Evolutionary conservation across 106 monocot species (phyloP).

Genomic region (Allium sativum): DNA sequence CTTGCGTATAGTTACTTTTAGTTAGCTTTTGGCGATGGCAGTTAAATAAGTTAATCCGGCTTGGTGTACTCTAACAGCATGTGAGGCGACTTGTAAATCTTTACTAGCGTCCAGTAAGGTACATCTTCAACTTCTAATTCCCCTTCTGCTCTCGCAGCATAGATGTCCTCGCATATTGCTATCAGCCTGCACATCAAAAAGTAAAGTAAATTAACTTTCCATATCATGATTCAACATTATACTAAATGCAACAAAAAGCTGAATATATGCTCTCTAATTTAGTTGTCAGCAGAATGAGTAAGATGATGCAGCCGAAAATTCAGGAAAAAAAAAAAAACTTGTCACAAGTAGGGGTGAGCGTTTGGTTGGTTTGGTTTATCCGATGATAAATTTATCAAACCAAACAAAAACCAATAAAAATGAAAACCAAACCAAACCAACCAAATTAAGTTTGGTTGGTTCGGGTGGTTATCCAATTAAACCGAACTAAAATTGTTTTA

Average conservation of each 20-base stretch:
- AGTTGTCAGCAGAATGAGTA: neutral
- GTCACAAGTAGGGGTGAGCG: constrained; percentile 95
- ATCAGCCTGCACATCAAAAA: constrained; percentile 38
- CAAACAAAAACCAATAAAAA: too few species aligned
- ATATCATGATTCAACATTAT: neutral
- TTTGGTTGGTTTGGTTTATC: too few species aligned
- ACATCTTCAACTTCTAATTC: constrained; percentile 94
- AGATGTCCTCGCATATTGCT: constrained; percentile 91
- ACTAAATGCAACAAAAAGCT: neutral
- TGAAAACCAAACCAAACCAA: too few species aligned
- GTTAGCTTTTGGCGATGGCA: neutral
- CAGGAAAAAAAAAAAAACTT: constrained; percentile 40
- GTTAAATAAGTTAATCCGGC: constrained; percentile 25
- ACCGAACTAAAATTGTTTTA: too few species aligned
- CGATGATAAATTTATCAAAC: too few species aligned
- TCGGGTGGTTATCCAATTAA: too few species aligned
- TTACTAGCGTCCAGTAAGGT: constrained; percentile 85
- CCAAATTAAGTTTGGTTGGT: too few species aligned
- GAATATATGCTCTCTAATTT: neutral
- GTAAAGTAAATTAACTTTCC: neutral
- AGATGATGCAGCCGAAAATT: neutral
- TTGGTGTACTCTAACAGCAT: constrained; percentile 97
- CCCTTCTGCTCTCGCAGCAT: constrained; percentile 89
- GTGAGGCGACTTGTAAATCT: constrained; percentile 88
- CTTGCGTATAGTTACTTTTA: neutral